Conservation (phyloP, 1,284 basidiomycete genomes). For the Porodaedalea pini region DNA sequence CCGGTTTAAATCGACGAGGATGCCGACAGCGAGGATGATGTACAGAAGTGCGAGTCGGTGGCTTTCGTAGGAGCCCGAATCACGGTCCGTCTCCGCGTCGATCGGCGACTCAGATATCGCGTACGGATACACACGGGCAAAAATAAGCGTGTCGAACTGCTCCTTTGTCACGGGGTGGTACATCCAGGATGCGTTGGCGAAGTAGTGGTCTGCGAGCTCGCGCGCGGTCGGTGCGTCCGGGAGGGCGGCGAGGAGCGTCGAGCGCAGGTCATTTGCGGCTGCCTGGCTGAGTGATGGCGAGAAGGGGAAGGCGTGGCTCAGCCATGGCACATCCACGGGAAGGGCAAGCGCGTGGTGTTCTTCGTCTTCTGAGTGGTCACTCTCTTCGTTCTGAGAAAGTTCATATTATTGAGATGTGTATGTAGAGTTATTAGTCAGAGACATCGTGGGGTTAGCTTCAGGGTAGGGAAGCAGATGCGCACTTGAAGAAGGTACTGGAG, state of each 20-base stretch:
- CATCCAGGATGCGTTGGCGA: slow-evolving; percentile 66
- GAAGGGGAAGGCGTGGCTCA: slow-evolving; percentile 59
- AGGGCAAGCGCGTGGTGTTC: slow-evolving; percentile 29
- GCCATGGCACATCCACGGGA: slow-evolving; percentile 53
- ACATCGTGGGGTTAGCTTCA: not conserved
- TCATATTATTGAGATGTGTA: slow-evolving; percentile 37
- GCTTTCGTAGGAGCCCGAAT: slow-evolving; percentile 42
- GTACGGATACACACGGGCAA: slow-evolving; percentile 48
- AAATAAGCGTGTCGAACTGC: slow-evolving; percentile 51
- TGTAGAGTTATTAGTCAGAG: slow-evolving; percentile 14
- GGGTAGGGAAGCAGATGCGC: slow-evolving; percentile 14
- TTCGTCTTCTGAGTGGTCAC: slow-evolving; percentile 31
- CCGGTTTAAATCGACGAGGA: slow-evolving; percentile 46
- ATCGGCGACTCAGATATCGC: slow-evolving; percentile 26
- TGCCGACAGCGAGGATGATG: slow-evolving; percentile 46
- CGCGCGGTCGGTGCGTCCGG: slow-evolving; percentile 44
- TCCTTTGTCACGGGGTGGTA: slow-evolving; percentile 56
- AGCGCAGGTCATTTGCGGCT: slow-evolving; percentile 41
- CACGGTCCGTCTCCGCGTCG: slow-evolving; percentile 23
- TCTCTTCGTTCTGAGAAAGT: slow-evolving; percentile 36
- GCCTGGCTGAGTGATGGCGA: slow-evolving; percentile 38
- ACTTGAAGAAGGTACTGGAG: slow-evolving; percentile 38
- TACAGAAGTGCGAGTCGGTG: slow-evolving; percentile 41
- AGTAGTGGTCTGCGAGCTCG: slow-evolving; percentile 50
- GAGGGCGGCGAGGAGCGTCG: slow-evolving; percentile 42